Evolutionary conservation across 805 yeast genomes (phyloP), one percentile per base, ranked within the genome.

Genomic region (Starmera amethionina): DNA sequence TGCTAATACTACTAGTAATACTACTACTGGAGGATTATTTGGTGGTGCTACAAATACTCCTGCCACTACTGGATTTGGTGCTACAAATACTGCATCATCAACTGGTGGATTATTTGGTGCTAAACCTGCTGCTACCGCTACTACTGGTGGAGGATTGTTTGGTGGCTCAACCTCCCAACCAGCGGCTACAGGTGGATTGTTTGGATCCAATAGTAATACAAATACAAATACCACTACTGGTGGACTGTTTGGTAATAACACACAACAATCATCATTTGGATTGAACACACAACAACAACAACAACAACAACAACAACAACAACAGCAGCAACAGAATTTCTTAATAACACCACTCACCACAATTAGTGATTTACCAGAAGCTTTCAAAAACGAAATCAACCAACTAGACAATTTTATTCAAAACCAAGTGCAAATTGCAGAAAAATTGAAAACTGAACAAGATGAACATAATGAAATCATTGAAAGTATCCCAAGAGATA

Each of bases 311-410:
- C 63, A 59, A 19, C 60, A 49, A 40, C 60, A 56, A 35, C 68
- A 65, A 33, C 69, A 65, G 30, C 63, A 62, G 37, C 68, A 67
- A 35, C 64, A 63, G 34, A 69, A 67, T 22, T 60, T 61, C 9
- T 77, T 65, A 42, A 64, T 84, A 35, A 80, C 82, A 10, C 77
- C 88, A 12, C 75, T 84, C 78, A 80, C 90, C 1, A 71, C 82
- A 38, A 82, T 84, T 9, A 76, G 77, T 8, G 90, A 82, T 44
- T 62, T 84, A 32, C 89, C 93, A 3, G 80, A 75, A n/a, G 71
- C 63, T n/a, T 61, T 79, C 41, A 83, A 81, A 50, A 72, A 64
- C 44, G 86, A 83, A 53, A 63, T 84, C 31, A 83, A 79, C 56
- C 77, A 79, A 46, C 62, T 84, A 42, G 87, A 84, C 58, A 70